Percentiles rank a stretch among this genome's conserved stretches.
phyloP scores from a whole-genome alignment of 352 stramenopile species.

The Phytophthora brassicae region DNA sequence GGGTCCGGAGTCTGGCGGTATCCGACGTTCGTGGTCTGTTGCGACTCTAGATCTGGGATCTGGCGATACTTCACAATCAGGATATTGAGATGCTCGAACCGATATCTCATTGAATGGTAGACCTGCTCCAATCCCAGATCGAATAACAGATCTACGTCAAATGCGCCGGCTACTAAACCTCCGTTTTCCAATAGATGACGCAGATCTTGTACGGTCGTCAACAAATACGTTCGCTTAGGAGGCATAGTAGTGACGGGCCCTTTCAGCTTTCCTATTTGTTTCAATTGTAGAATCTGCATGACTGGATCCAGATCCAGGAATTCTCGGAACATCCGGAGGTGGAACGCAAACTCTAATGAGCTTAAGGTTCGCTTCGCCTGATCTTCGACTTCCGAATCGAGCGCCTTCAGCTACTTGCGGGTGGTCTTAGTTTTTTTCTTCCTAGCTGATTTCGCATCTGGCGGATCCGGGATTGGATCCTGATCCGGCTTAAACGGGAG shows the following conservation, averaged over 20 bases:
- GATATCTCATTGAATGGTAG: background rate
- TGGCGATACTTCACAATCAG: background rate
- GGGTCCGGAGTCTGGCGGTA: no score
- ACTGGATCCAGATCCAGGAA: background rate
- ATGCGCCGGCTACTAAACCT: background rate
- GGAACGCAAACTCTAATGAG: background rate
- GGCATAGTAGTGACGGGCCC: background rate
- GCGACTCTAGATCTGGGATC: background rate
- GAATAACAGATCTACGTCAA: background rate
- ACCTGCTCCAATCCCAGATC: background rate
- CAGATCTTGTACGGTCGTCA: background rate
- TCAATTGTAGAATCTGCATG: background rate
- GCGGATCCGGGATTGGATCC: background rate
- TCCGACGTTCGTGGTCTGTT: no score
- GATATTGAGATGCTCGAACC: background rate
- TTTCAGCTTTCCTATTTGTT: background rate
- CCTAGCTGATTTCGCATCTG: background rate
- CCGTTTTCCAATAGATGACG: background rate
- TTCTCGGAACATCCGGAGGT: background rate
- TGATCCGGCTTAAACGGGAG: no score
- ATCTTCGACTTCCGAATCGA: background rate
- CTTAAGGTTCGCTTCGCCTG: background rate
- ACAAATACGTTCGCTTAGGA: background rate
- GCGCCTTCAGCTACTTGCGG: conserved; percentile 1
- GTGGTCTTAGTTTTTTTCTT: conserved; percentile 1